These are phyloP conservation scores for Termitomyces sp. DNA, from an alignment of 768 basidiomycete species.

Conservation along the genomic window DNA sequence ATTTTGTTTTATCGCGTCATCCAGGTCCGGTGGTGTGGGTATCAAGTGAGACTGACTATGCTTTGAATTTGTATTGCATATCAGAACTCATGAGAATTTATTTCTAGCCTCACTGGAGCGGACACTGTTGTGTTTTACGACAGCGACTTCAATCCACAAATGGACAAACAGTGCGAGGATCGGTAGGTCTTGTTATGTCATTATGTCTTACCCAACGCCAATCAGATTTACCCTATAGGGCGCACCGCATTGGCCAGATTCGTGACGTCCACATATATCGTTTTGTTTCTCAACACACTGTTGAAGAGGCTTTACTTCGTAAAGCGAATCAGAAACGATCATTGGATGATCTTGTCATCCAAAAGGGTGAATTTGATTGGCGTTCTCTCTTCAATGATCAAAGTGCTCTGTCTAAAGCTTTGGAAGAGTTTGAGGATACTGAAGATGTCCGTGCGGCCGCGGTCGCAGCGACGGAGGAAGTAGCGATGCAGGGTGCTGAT, in stretches of 20 bases:
- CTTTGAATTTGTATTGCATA: neutral
- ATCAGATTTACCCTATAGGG: constrained; percentile 36
- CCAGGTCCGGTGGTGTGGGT: constrained; percentile 80
- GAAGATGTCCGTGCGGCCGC: constrained; percentile 83
- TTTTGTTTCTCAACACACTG: constrained; percentile 83
- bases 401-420: constrained; percentile 58
- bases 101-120: constrained; percentile 69
- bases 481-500: constrained; percentile 69
- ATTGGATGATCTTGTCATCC: constrained; percentile 86
- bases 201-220: neutral
- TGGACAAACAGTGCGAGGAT: constrained; percentile 97
- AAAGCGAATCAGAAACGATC: constrained; percentile 98
- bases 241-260: constrained; percentile 97
- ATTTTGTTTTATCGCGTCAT: constrained; percentile 87
- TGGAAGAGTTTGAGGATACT: constrained; percentile 82
- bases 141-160: constrained; percentile 95
- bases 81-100: constrained; percentile 8
- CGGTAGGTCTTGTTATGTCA: constrained; percentile 37
- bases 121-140: constrained; percentile 98
- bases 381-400: constrained; percentile 71
- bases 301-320: constrained; percentile 93
- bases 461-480: constrained; percentile 69
- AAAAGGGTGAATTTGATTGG: constrained; percentile 95
- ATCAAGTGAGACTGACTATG: constrained; percentile 66
- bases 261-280: constrained; percentile 96